Evolutionary conservation across 495 filamentous ascomycete genomes (phyloP), one percentile per base, ranked within the genome.

Genomic region (Penicillium crystallinum): DNA sequence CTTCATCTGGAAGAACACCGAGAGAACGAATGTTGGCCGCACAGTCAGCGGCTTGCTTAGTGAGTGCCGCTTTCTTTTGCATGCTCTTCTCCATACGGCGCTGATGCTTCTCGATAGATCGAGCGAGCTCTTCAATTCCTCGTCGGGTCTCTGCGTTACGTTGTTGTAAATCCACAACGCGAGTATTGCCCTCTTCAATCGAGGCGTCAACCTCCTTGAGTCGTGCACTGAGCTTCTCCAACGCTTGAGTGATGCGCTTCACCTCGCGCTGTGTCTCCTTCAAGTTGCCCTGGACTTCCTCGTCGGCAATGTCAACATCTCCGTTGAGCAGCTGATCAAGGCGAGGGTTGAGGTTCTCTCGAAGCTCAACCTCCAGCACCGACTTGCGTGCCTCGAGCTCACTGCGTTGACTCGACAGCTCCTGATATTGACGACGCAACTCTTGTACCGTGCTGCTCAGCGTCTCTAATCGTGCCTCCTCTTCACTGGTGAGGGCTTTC

Each of bases 51-150:
- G 85, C 85, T 62, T 89, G 85, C 57, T 86, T 80, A 21, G 80
- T 82, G 35, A 96, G 75, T 0, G 89, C 74, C 4, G 89, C 85
- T 61, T 88, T 88, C 72, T 90, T 92, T 48, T 88, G 84, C 69
- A 93, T 88, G 59, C 84, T 89, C 73, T 90, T 93, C 64, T 97
- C 92, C 79, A 96, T 89, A 43, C 81, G 80, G 64, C 95, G 93
- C 69, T 96, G 90, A 47, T 91, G 79, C 51, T 87, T 89, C 62
- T 93, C 88, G 49, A 97, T 96, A 7, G 81, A 80, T 56, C 79
- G 82, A 31, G 88, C 83, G 33, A 96, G 79, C 36, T 91, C 88
- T 55, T 89, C 84, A 55, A 88, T 79, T 19, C 80, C 69, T 15
- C 80, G 77, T 56, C 89, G 82, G 58, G 81, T 85, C 40, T 90